These are phyloP conservation scores for Naematelia encephala DNA, from an alignment of 768 basidiomycete genomes.

Conservation along the genomic window DNA sequence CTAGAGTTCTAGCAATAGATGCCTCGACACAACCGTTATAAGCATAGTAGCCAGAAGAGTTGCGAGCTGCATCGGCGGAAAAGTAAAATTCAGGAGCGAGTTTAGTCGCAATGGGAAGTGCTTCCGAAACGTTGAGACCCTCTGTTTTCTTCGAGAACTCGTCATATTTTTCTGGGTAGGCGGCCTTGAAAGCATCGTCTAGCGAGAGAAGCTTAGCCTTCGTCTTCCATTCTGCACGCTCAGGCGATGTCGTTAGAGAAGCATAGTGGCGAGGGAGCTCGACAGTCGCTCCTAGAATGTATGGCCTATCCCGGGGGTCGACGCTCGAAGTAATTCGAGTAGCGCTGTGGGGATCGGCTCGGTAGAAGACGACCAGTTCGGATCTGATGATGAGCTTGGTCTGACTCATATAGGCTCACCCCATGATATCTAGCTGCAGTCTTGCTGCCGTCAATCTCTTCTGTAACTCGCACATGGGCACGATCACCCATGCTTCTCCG, in stretches of 20 bases:
- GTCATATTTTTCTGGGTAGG: conserved; percentile 13
- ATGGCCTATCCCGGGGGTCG: conserved; percentile 72
- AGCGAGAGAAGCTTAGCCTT: conserved; percentile 14
- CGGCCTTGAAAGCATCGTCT: conserved; percentile 24
- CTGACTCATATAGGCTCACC: conserved; percentile 57
- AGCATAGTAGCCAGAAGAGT: conserved; percentile 17
- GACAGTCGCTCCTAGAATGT: conserved; percentile 52
- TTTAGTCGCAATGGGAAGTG: conserved; percentile 11
- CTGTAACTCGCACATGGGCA: conserved; percentile 81
- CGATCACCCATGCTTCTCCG: conserved; percentile 88
- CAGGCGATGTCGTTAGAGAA: conserved; percentile 66
- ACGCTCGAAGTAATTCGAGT: conserved; percentile 79
- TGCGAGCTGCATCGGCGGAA: conserved; percentile 17
- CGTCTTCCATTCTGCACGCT: conserved; percentile 65
- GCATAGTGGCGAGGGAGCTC: conserved; percentile 50
- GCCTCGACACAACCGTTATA: conserved; percentile 25
- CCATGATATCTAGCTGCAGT: conserved; percentile 86
- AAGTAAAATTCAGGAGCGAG: conserved; percentile 22
- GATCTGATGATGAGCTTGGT: conserved; percentile 12
- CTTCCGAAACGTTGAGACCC: conserved; percentile 17
- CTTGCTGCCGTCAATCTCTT: conserved; percentile 78
- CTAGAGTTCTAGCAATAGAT: conserved; percentile 10
- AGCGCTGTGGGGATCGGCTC: conserved; percentile 86
- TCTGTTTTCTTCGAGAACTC: conserved; percentile 8
- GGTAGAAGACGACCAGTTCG: conserved; percentile 64